Evolutionary conservation across 495 filamentous ascomycete genomes (phyloP).

Genomic region (Cudoniella acicularis): DNA sequence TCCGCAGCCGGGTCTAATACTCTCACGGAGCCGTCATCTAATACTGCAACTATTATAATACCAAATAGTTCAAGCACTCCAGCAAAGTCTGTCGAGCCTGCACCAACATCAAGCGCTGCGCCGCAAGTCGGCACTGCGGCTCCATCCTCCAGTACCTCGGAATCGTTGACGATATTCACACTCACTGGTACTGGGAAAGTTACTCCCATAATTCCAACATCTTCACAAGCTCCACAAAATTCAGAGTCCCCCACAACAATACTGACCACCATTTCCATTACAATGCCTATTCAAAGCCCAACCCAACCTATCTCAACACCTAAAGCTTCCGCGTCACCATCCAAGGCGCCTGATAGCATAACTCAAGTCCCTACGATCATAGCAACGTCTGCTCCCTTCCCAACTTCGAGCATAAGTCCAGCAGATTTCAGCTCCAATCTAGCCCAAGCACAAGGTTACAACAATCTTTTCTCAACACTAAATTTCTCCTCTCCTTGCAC

Average conservation of each 20-base stretch:
- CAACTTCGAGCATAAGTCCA: conserved; percentile 11
- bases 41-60: not conserved
- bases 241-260: too few relatives aligned
- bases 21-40: not conserved
- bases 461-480: conserved; percentile 22
- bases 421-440: conserved; percentile 13
- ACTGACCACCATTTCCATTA: not conserved
- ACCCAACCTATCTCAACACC: too few relatives aligned
- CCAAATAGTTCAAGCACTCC: not conserved
- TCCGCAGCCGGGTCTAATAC: not conserved
- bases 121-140: not conserved
- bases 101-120: not conserved
- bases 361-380: conserved; percentile 3
- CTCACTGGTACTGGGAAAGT: conserved; percentile 12
- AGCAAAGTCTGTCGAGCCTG: not conserved
- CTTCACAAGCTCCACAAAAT: too few relatives aligned
- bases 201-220: too few relatives aligned
- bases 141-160: not conserved
- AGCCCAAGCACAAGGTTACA: conserved; percentile 25
- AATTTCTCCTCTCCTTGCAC: conserved; percentile 23
- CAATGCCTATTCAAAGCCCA: too few relatives aligned
- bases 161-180: conserved; percentile 8
- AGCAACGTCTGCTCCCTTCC: not conserved
- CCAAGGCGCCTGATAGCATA: not conserved
- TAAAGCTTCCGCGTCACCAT: too few relatives aligned